Conservation (phyloP, 805 yeast species). For the Pichia insulana region DNA sequence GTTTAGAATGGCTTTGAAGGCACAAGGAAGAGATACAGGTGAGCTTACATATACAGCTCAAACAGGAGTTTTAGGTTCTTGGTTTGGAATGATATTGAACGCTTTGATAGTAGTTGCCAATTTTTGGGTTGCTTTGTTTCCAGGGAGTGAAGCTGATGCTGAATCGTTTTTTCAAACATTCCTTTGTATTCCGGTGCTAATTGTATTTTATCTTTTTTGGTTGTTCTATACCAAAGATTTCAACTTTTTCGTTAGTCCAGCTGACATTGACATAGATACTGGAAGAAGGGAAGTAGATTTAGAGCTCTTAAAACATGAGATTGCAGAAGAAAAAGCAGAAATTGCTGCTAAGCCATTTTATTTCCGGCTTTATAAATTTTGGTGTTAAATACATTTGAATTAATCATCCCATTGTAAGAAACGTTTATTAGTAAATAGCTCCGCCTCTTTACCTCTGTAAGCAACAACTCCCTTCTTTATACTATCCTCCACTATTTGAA, state of each 20-base stretch:
- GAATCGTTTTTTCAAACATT: conserved; percentile 54
- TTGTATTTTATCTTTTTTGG: conserved; percentile 29
- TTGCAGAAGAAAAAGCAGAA: conserved; percentile 47
- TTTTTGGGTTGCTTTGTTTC: conserved; percentile 77
- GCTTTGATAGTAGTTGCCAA: conserved; percentile 59
- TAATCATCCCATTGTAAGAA: background rate
- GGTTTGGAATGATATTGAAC: conserved; percentile 50
- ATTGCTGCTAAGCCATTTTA: conserved; percentile 38
- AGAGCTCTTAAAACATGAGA: conserved; percentile 47
- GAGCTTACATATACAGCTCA: conserved; percentile 13
- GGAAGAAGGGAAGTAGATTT: conserved; percentile 56
- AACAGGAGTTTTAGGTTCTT: conserved; percentile 59
- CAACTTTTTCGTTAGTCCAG: conserved; percentile 32
- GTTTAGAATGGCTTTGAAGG: conserved; percentile 48
- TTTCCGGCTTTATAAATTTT: conserved; percentile 32
- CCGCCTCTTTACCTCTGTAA: background rate
- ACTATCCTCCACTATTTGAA: background rate
- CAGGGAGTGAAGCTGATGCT: conserved; percentile 50
- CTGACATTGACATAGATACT: conserved; percentile 49
- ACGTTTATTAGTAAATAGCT: background rate
- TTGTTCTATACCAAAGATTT: conserved; percentile 25
- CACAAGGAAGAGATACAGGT: conserved; percentile 36
- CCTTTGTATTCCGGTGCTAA: conserved; percentile 53
- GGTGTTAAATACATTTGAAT: background rate
- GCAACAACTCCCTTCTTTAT: background rate